Percentiles rank a stretch among this genome's conserved stretches.
Conservation (phyloP, 2,329 filamentous ascomycete species). For the Beauveria sp. region DNA sequence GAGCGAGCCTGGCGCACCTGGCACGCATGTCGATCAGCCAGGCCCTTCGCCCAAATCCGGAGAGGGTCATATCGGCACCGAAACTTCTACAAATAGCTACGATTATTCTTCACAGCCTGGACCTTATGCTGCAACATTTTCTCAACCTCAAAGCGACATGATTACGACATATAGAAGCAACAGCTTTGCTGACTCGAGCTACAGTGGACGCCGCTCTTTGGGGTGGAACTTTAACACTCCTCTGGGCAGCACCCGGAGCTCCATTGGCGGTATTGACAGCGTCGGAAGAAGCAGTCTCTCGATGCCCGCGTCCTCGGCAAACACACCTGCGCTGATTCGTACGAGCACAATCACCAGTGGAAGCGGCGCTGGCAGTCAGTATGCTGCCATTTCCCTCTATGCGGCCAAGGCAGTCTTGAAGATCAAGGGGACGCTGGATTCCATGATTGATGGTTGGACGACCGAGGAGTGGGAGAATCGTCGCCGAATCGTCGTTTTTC, state of each 20-base stretch:
- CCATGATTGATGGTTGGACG: slow-evolving; percentile 79
- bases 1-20: slow-evolving; percentile 30
- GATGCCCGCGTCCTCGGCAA: slow-evolving; percentile 31
- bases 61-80: slow-evolving; percentile 29
- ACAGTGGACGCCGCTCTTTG: slow-evolving; percentile 30
- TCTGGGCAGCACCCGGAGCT: slow-evolving; percentile 34
- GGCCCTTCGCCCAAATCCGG: slow-evolving; percentile 35
- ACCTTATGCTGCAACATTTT: slow-evolving; percentile 32
- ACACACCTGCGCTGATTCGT: slow-evolving; percentile 42
- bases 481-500: slow-evolving; percentile 82
- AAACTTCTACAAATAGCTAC: slow-evolving; percentile 36
- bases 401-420: slow-evolving; percentile 79
- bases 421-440: slow-evolving; percentile 75
- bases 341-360: slow-evolving; percentile 46
- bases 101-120: slow-evolving; percentile 37
- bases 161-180: slow-evolving; percentile 46
- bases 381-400: slow-evolving; percentile 76
- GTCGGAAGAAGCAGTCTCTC: slow-evolving; percentile 42
- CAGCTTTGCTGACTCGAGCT: slow-evolving; percentile 43
- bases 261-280: slow-evolving; percentile 31
- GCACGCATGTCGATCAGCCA: slow-evolving; percentile 30
- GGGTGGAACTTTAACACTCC: slow-evolving; percentile 39
- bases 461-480: slow-evolving; percentile 71
- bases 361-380: slow-evolving; percentile 35
- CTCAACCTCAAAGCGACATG: slow-evolving; percentile 42